Evolutionary conservation across 78 protist species (phyloP).

Genomic region (Anaeramoeba ignava): DNA sequence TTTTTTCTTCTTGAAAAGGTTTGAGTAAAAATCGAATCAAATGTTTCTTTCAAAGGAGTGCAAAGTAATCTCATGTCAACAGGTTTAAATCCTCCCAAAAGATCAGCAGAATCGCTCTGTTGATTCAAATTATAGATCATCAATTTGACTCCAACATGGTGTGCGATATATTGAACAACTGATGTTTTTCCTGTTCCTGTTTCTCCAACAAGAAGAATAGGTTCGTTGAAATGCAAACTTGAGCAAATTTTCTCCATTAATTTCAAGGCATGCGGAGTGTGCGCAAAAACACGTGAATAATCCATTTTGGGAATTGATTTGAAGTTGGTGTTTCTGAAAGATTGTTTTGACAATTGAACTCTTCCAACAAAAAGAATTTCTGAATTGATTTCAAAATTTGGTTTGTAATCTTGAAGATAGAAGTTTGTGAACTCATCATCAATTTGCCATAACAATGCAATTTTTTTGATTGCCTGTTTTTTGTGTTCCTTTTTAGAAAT

Average conservation of each 20-base stretch:
- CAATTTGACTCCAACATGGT: constrained; percentile 35
- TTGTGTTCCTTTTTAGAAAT: background rate
- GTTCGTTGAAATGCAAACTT: constrained; percentile 8
- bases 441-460: background rate
- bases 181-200: constrained; percentile 95
- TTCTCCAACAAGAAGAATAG: constrained; percentile 40
- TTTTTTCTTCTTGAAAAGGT: constrained; percentile 18
- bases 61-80: constrained; percentile 55
- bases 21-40: constrained; percentile 23
- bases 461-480: background rate
- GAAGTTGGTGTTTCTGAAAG: background rate
- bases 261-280: constrained; percentile 43
- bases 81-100: constrained; percentile 97
- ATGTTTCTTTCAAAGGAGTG: constrained; percentile 30
- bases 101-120: constrained; percentile 86
- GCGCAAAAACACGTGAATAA: constrained; percentile 33
- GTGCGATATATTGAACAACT: constrained; percentile 81
- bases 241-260: constrained; percentile 62
- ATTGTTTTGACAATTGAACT: too few species aligned
- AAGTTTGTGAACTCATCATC: background rate
- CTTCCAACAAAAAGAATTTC: background rate
- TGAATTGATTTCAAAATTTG: background rate
- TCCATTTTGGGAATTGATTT: background rate
- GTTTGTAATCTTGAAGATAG: background rate
- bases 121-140: constrained; percentile 74